Evolutionary conservation across 331 rosid genomes (phyloP).

Genomic region (Ulmus americana): DNA sequence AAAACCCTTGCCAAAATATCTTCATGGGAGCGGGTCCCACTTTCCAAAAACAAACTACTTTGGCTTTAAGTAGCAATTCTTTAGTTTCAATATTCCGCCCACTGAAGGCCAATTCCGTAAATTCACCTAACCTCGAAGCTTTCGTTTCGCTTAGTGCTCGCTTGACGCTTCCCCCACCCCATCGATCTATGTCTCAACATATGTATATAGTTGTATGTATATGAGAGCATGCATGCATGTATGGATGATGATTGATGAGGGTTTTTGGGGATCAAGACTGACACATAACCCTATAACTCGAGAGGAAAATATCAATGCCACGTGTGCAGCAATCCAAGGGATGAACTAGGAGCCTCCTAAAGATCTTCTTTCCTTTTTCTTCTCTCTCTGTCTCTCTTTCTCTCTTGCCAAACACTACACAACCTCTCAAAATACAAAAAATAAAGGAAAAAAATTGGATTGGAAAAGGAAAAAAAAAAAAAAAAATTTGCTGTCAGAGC

Average conservation of each 20-base stretch:
- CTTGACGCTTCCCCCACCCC: not conserved
- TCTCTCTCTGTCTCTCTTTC: slow-evolving; percentile 8
- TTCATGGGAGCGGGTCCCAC: slow-evolving; percentile 8
- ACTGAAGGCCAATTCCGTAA: not conserved
- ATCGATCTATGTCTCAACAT: not conserved
- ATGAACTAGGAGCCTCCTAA: slow-evolving; percentile 46
- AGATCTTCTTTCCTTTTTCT: slow-evolving; percentile 45
- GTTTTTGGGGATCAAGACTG: slow-evolving; percentile 29
- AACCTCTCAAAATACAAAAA: slow-evolving; percentile 22
- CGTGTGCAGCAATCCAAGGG: slow-evolving; percentile 50
- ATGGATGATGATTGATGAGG: not conserved
- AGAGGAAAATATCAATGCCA: slow-evolving; percentile 93
- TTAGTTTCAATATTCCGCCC: not conserved
- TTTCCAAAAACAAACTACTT: not conserved
- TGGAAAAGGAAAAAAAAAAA: not conserved
- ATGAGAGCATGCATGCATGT: slow-evolving; percentile 6
- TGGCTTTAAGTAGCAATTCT: not conserved
- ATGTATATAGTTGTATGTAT: not conserved
- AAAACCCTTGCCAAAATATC: slow-evolving; percentile 22
- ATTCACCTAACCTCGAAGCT: not conserved
- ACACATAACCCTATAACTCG: slow-evolving; percentile 32
- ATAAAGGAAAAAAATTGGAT: not conserved
- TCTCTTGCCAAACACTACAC: slow-evolving; percentile 30
- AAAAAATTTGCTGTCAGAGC: not conserved
- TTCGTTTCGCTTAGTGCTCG: not conserved